These are phyloP conservation scores for Thymus quinquecostatus DNA, from an alignment of 257 asterid genomes.

Conservation along the genomic window DNA sequence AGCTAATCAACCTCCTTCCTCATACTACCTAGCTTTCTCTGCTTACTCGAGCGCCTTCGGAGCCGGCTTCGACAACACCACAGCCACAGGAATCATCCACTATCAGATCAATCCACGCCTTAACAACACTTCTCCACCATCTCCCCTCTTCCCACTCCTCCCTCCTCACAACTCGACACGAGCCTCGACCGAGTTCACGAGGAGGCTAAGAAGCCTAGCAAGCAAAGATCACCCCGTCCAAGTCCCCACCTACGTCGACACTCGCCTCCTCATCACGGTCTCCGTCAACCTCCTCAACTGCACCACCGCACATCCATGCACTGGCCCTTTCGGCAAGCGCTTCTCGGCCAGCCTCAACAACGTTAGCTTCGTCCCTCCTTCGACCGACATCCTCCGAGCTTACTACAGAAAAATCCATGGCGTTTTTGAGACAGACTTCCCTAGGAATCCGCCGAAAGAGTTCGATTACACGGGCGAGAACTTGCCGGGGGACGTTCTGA, in stretches of 20 bases:
- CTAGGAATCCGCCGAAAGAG: constrained; percentile 37
- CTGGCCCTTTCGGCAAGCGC: constrained; percentile 50
- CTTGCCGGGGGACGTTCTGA: constrained; percentile 28
- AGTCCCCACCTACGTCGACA: constrained; percentile 37
- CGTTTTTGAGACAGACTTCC: constrained; percentile 41
- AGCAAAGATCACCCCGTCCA: constrained; percentile 26
- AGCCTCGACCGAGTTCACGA: constrained; percentile 38
- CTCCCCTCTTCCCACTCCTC: constrained; percentile 37
- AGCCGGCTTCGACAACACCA: constrained; percentile 48
- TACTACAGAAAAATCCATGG: constrained; percentile 34
- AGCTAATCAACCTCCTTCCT: constrained; percentile 32
- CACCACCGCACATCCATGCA: constrained; percentile 28
- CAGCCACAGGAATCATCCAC: constrained; percentile 40
- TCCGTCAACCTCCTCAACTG: constrained; percentile 48
- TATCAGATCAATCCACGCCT: constrained; percentile 1
- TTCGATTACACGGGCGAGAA: constrained; percentile 49
- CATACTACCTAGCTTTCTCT: constrained; percentile 45
- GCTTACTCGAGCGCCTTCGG: constrained; percentile 49
- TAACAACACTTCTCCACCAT: not conserved
- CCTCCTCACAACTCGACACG: constrained; percentile 39
- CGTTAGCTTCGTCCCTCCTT: constrained; percentile 43
- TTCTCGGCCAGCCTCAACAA: constrained; percentile 61
- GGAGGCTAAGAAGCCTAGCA: constrained; percentile 39
- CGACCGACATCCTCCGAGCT: constrained; percentile 40
- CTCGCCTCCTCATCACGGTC: constrained; percentile 32